These are phyloP conservation scores for Verticillium alfalfae DNA, from an alignment of 2,329 filamentous ascomycete species.

Conservation along the genomic window DNA sequence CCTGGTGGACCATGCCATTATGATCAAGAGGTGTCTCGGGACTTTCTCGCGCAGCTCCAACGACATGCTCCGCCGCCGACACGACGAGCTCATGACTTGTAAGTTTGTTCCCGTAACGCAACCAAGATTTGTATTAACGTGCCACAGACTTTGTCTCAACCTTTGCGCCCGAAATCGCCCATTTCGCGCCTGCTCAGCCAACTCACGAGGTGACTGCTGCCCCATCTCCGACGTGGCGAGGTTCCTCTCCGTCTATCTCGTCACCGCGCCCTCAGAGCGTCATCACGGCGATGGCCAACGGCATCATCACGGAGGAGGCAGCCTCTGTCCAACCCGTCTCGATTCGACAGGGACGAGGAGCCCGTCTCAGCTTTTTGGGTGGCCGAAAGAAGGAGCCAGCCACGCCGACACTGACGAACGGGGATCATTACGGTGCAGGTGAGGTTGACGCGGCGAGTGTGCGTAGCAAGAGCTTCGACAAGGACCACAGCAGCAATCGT, in stretches of 20 bases:
- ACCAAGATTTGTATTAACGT: no score
- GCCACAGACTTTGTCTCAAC: slow-evolving; percentile 52
- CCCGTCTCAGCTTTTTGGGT: slow-evolving; percentile 52
- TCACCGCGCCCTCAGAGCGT: slow-evolving; percentile 19
- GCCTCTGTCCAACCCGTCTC: slow-evolving; percentile 45
- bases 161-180: slow-evolving; percentile 60
- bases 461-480: slow-evolving; percentile 14
- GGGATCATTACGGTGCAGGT: slow-evolving; percentile 16
- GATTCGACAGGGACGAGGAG: slow-evolving; percentile 42
- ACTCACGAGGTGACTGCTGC: slow-evolving; percentile 33
- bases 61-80: slow-evolving; percentile 48
- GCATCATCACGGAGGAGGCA: slow-evolving; percentile 40
- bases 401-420: slow-evolving; percentile 16
- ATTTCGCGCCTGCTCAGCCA: slow-evolving; percentile 49
- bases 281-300: slow-evolving; percentile 25
- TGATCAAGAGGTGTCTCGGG: slow-evolving; percentile 75
- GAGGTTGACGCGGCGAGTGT: slow-evolving; percentile 21
- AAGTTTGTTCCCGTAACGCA: slow-evolving; percentile 27
- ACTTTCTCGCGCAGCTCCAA: slow-evolving; percentile 61
- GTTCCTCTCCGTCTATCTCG: slow-evolving; percentile 40
- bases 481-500: slow-evolving; percentile 30
- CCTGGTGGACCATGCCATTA: slow-evolving; percentile 81
- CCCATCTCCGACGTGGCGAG: slow-evolving; percentile 39
- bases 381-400: slow-evolving; percentile 41
- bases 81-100: slow-evolving; percentile 61